Evolutionary conservation across 768 basidiomycete genomes (phyloP), one percentile per base, ranked within the genome.

Genomic region (Amanita muscaria): DNA sequence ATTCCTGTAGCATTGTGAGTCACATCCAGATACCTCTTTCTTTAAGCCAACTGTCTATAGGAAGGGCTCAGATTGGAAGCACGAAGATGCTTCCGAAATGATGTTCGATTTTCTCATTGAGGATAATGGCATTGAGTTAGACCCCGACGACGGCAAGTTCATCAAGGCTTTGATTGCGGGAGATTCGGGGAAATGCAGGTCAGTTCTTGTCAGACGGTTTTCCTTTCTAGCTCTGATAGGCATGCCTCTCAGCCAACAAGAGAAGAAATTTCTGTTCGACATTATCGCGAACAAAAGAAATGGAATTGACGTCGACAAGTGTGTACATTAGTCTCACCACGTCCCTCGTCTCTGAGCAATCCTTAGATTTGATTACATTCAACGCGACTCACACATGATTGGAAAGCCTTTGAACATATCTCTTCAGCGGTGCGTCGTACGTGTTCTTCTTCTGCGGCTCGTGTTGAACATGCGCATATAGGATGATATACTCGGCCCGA

Each of bases 261-360:
- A 81, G 56, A 88, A 88, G 59, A 59, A 64, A 1, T 90, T 85
- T 53, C 61, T 91, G 2, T 91, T 90, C 54, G 83, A 90, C 43
- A 89, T 91, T 40, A 84, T 91, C 2, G 80, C 87, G 0, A 91
- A 91, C 62, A 74, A 74, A 58, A 66, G 77, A 5, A 90, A 89
- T 49, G 88, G 88, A 0, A 67, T 91, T 3, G 88, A 91, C 53
- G 88, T 91, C 4, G 88, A 91, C 69, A 89, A 89, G 86, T 85
- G 23, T n/a, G 67, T 54, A 4, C 40, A 12, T 25, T 42, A 9
- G n/a, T 33, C 42, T 35, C 40, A 35, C 14, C 14, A 18, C 11
- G 40, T 33, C 21, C 11, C 14, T 18, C 45, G 19, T 46, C 44
- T 7, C 44, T 41, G 25, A 22, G 42, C 21, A 14, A 23, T 9